Evolutionary conservation across 768 basidiomycete genomes (phyloP).

Genomic region (Phylloporus sp.): DNA sequence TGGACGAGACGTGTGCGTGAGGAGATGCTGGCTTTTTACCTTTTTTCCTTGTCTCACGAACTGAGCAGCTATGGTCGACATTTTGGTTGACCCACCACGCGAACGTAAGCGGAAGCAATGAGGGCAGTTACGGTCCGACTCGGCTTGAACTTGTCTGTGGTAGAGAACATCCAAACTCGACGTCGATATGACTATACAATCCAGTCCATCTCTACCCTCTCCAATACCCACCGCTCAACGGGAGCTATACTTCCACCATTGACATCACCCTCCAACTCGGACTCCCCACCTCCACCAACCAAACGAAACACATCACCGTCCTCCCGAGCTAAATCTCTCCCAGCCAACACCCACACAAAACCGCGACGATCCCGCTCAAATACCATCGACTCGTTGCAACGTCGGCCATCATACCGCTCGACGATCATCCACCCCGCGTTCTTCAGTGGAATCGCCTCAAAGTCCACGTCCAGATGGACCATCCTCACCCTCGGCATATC

Average conservation of each 20-base stretch:
- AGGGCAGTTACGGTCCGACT: too few relatives aligned
- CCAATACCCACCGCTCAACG: constrained; percentile 10
- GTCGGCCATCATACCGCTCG: constrained; percentile 4
- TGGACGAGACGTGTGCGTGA: not conserved
- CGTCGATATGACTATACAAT: not conserved
- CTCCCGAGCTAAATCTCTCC: constrained; percentile 13
- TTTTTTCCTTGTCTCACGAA: constrained; percentile 47
- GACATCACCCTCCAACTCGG: not conserved
- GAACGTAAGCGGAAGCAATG: too few relatives aligned
- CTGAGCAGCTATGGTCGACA: constrained; percentile 33
- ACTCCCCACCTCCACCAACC: not conserved
- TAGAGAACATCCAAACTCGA: too few relatives aligned
- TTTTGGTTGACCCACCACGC: too few relatives aligned
- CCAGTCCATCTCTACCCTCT: constrained; percentile 1
- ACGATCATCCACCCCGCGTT: constrained; percentile 2
- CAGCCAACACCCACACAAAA: constrained; percentile 1
- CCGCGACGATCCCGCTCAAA: not conserved
- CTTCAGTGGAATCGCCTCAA: constrained; percentile 27
- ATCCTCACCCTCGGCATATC: constrained; percentile 29
- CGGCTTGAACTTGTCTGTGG: too few relatives aligned
- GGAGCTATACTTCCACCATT: not conserved
- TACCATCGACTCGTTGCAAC: not conserved
- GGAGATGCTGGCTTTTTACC: constrained; percentile 18
- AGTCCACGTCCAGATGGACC: constrained; percentile 38
- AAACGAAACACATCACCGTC: constrained; percentile 14